Percentiles rank a stretch among this genome's conserved stretches.
Conservation (phyloP, 768 basidiomycete genomes). For the Lentinula aciculospora region DNA sequence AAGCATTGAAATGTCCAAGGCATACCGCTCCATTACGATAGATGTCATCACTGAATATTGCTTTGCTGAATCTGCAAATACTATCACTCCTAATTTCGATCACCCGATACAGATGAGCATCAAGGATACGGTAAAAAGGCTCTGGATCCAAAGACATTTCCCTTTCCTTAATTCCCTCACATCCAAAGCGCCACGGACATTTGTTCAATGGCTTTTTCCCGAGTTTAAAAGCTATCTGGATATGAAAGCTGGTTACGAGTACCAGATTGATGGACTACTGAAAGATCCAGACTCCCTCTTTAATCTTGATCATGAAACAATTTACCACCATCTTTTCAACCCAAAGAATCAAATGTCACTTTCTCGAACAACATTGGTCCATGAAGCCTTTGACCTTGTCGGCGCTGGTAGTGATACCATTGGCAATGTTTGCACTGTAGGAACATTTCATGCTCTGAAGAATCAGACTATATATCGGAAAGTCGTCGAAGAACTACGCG, state of each 20-base stretch:
- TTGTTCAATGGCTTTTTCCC: constrained; percentile 3
- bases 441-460: constrained; percentile 19
- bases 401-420: constrained; percentile 29
- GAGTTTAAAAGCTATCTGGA: constrained; percentile 7
- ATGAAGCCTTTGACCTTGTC: constrained; percentile 19
- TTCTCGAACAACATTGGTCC: constrained; percentile 13
- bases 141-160: constrained; percentile 11
- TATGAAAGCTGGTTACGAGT: constrained; percentile 10
- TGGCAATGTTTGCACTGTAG: constrained; percentile 21
- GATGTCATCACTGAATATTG: constrained; percentile 17
- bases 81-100: constrained; percentile 25
- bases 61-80: constrained; percentile 20
- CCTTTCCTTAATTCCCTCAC: constrained; percentile 7
- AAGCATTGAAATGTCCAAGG: constrained; percentile 28
- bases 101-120: constrained; percentile 14
- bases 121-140: neutral
- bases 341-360: neutral
- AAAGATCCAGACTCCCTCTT: constrained; percentile 11
- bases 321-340: constrained; percentile 23
- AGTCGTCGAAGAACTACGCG: constrained; percentile 22
- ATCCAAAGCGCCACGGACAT: neutral
- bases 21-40: constrained; percentile 28
- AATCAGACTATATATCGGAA: constrained; percentile 13
- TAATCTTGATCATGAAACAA: constrained; percentile 17
- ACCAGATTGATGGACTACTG: constrained; percentile 15